Evolutionary conservation across 495 filamentous ascomycete genomes (phyloP).

Genomic region (Neurospora sp.): DNA sequence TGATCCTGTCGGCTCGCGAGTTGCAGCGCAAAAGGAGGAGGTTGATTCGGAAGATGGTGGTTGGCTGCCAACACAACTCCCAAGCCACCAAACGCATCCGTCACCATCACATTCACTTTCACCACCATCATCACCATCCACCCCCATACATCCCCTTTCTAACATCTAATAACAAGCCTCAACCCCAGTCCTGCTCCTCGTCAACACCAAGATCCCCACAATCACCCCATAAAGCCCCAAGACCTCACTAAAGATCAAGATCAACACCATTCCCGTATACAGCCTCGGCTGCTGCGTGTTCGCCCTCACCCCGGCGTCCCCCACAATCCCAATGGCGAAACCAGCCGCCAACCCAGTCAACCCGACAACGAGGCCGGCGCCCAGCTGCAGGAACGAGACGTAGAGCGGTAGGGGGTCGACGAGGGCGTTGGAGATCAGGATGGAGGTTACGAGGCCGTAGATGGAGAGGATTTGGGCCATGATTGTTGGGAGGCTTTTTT

Average conservation of each 20-base stretch:
- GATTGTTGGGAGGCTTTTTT: slow-evolving; percentile 46
- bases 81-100: neutral
- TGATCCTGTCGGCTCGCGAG: neutral
- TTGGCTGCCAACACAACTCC: neutral
- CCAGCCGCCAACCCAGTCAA: slow-evolving; percentile 93
- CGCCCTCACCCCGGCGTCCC: slow-evolving; percentile 77
- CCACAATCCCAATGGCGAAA: slow-evolving; percentile 93
- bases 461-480: slow-evolving; percentile 73
- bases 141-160: neutral
- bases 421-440: slow-evolving; percentile 36
- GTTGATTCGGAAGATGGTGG: neutral
- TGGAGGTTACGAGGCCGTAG: slow-evolving; percentile 40
- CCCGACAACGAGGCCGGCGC: slow-evolving; percentile 79
- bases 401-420: slow-evolving; percentile 36
- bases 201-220: slow-evolving; percentile 33
- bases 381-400: slow-evolving; percentile 37
- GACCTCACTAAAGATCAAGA: slow-evolving; percentile 90
- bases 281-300: slow-evolving; percentile 83
- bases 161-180: slow-evolving; percentile 23
- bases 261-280: slow-evolving; percentile 90
- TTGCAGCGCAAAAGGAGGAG: neutral
- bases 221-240: slow-evolving; percentile 54
- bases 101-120: neutral
- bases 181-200: slow-evolving; percentile 23
- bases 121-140: neutral